Evolutionary conservation across 139 green algal genomes (phyloP), one percentile per base, ranked within the genome.

Genomic region (Chlamydomonas sp.): DNA sequence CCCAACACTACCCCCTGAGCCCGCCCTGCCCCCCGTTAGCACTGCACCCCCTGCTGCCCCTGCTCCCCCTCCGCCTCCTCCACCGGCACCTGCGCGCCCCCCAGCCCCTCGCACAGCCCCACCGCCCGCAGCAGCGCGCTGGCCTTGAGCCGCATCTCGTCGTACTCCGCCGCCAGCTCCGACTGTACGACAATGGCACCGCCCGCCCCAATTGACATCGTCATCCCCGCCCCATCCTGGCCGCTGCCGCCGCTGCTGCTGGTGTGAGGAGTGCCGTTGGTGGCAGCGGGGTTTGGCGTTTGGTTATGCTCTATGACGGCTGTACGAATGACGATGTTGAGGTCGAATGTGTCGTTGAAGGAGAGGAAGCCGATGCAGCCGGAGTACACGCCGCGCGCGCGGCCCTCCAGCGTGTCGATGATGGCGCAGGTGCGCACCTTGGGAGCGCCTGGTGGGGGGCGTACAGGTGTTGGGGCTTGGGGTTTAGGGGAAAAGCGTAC

Each of bases 281-380:
- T 78, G 63, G 64, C 80, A n/a, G 31, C 64, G 59, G 67, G 68
- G 57, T 6, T 12, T 68, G 80, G 31, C 31, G 31, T 49, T 49
- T 9, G 49, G 60, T 77, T 20, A 4, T 63, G 58, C n/a, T 90
- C 58, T 5, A 98, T 83, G 8, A 99, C 92, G 0, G 96, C 97
- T 5, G 96, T 99, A 68, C 98, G 92, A 86, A 99, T 99, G 31
- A 99, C 97, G 74, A 99, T 98, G 94, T 99, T 99, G 10, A 99
- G 91, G 90, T 99, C 98, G 85, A 99, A 99, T 15, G 96, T 95
- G 86, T 94, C 94, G 90, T 97, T 97, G 31, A 98, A 72, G 2
- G 90, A 94, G 58, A 99, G 94, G 90, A 94, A 99, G 61, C 98
- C 98, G 16, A 99, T 85, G 76, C 88, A 90, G 16, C 98, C 98